phyloP scores from a whole-genome alignment of 305 asterid genomes.

The Coffea humblotiana region DNA sequence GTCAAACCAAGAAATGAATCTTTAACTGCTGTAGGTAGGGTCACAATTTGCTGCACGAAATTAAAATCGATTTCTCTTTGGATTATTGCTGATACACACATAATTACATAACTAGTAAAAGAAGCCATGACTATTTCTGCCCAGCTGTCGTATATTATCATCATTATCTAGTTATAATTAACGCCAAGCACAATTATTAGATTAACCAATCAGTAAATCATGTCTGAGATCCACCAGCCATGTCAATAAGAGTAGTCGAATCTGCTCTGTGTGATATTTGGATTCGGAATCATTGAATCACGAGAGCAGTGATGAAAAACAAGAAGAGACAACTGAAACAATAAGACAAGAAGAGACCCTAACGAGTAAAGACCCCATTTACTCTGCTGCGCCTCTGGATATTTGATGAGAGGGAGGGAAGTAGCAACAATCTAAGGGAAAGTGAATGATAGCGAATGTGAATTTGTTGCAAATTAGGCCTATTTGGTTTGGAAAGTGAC shows the following conservation, averaged over 20 bases:
- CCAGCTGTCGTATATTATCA: background rate
- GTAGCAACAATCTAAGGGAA: background rate
- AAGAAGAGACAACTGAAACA: too few species aligned
- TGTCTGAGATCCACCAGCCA: slow-evolving; percentile 2
- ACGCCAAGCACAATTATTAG: slow-evolving; percentile 2
- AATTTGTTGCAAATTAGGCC: background rate
- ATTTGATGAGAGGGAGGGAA: background rate
- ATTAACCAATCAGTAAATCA: slow-evolving; percentile 12
- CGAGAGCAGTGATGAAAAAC: background rate
- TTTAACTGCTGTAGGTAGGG: too few species aligned
- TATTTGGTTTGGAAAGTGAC: slow-evolving; percentile 8
- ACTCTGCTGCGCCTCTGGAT: background rate
- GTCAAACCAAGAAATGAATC: background rate
- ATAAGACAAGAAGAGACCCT: too few species aligned
- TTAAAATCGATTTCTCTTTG: background rate
- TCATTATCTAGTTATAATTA: slow-evolving; percentile 3
- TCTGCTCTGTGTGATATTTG: background rate
- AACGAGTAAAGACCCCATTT: too few species aligned
- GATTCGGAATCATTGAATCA: background rate
- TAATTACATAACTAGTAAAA: background rate
- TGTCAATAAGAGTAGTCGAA: too few species aligned
- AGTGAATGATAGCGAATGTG: background rate
- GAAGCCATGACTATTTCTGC: background rate
- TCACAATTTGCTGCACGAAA: background rate
- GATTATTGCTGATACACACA: background rate